These are phyloP conservation scores for Akanthomyces dipterigenus DNA, from an alignment of 2,329 filamentous ascomycete genomes.

Conservation along the genomic window DNA sequence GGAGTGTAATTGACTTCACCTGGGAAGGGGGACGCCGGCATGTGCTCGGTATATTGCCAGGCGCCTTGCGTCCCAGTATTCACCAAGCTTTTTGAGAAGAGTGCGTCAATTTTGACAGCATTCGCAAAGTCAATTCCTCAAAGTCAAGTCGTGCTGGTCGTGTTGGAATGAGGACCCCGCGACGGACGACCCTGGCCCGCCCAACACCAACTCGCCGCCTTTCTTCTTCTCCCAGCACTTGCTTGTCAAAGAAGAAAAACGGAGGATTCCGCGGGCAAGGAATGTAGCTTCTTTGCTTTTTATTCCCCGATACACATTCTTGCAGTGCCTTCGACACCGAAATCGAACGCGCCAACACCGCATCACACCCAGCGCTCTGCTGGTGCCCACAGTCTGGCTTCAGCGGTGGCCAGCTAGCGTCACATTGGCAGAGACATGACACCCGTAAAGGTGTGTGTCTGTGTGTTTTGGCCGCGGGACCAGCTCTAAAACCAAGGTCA, in stretches of 20 bases:
- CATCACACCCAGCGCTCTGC: not conserved
- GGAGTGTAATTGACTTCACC: no score
- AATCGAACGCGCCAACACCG: not conserved
- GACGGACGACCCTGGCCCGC: not conserved
- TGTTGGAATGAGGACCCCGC: not conserved
- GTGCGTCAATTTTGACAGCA: not conserved
- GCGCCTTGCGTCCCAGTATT: not conserved
- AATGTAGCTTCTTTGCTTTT: not conserved
- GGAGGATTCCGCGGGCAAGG: not conserved
- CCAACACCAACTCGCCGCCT: not conserved
- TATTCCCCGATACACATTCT: not conserved
- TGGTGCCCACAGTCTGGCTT: not conserved
- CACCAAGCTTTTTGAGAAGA: not conserved
- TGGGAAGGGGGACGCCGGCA: no score
- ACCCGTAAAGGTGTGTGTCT: constrained; percentile 6
- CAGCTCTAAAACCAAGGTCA: not conserved
- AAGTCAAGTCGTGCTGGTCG: not conserved
- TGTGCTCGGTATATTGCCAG: not conserved
- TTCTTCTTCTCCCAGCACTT: not conserved
- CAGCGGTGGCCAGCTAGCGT: not conserved
- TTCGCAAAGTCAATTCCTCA: not conserved
- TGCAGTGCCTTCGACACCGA: not conserved
- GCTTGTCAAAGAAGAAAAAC: not conserved
- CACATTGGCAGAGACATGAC: not conserved
- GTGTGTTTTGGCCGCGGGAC: not conserved